Evolutionary conservation across 768 basidiomycete genomes (phyloP).

Genomic region (Boletus coccyginus): DNA sequence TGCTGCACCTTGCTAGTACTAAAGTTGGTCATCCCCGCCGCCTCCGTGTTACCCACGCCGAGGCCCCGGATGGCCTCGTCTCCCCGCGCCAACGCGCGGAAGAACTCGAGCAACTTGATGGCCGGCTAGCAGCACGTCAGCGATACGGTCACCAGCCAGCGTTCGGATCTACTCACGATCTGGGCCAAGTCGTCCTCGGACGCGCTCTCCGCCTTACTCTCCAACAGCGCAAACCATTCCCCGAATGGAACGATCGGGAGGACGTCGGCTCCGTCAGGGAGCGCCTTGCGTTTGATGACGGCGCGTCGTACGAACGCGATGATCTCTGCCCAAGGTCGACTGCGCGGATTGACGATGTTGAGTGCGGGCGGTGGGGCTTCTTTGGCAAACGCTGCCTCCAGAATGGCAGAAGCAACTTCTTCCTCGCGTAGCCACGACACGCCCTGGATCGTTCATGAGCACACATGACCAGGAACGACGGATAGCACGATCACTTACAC

Average conservation of each 20-base stretch:
- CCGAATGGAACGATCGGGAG: conserved; percentile 33
- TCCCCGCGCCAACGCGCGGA: conserved; percentile 22
- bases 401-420: conserved; percentile 33
- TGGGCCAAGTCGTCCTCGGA: conserved; percentile 27
- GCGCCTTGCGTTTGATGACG: conserved; percentile 11
- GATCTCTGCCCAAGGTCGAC: conserved; percentile 31
- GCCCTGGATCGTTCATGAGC: conserved; percentile 19
- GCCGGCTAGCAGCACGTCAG: conserved; percentile 26
- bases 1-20: conserved; percentile 10
- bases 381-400: conserved; percentile 26
- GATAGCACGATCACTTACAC: conserved; percentile 30
- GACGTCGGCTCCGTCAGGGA: background rate
- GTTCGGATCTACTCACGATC: conserved; percentile 27
- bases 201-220: conserved; percentile 15
- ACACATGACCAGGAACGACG: background rate
- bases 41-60: conserved; percentile 3
- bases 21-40: conserved; percentile 21
- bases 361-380: conserved; percentile 21
- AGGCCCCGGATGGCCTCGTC: conserved; percentile 7
- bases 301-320: conserved; percentile 24
- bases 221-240: conserved; percentile 35
- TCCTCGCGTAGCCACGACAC: conserved; percentile 46
- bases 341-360: conserved; percentile 40
- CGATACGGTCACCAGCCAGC: no score
- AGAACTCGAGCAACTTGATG: conserved; percentile 35